These are phyloP conservation scores for Ustilago cynodontis DNA, from an alignment of 1,284 basidiomycete species.

Conservation along the genomic window DNA sequence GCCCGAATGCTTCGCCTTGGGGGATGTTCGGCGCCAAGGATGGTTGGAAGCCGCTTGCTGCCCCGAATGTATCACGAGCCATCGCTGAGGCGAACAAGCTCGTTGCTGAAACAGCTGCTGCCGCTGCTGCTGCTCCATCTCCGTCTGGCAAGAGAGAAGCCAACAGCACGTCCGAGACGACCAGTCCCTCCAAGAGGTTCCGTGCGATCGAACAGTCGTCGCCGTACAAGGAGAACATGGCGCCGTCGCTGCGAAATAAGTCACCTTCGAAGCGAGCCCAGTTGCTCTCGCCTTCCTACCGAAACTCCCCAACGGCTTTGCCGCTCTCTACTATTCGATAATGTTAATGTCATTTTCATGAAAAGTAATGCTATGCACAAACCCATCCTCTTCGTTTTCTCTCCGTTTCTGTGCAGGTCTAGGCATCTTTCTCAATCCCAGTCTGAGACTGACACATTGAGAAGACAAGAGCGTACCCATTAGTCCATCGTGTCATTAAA, in stretches of 20 bases:
- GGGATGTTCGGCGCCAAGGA: conserved; percentile 47
- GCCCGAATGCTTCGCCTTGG: conserved; percentile 37
- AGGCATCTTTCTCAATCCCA: neutral
- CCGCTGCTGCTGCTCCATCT: neutral
- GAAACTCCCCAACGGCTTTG: conserved; percentile 33
- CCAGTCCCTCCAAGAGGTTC: conserved; percentile 31
- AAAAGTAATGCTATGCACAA: neutral
- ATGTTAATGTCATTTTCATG: neutral
- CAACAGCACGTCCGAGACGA: neutral
- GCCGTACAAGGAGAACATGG: conserved; percentile 36
- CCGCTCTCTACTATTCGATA: conserved; percentile 35
- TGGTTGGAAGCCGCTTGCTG: conserved; percentile 46
- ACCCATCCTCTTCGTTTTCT: neutral
- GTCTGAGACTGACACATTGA: neutral
- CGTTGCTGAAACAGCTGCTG: conserved; percentile 12
- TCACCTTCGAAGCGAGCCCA: conserved; percentile 38
- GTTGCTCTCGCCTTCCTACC: conserved; percentile 16
- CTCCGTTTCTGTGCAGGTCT: neutral
- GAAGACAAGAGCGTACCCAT: no score
- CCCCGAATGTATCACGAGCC: conserved; percentile 40
- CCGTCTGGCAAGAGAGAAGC: conserved; percentile 31
- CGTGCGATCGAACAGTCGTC: conserved; percentile 14
- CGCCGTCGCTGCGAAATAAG: conserved; percentile 9
- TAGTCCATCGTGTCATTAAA: no score
- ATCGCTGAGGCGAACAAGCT: conserved; percentile 41